A percentile compares a stretch with the other conserved stretches of the same genome.
These are phyloP conservation scores for Boletus vinaceobasis DNA, from an alignment of 768 basidiomycete species.

Conservation along the genomic window DNA sequence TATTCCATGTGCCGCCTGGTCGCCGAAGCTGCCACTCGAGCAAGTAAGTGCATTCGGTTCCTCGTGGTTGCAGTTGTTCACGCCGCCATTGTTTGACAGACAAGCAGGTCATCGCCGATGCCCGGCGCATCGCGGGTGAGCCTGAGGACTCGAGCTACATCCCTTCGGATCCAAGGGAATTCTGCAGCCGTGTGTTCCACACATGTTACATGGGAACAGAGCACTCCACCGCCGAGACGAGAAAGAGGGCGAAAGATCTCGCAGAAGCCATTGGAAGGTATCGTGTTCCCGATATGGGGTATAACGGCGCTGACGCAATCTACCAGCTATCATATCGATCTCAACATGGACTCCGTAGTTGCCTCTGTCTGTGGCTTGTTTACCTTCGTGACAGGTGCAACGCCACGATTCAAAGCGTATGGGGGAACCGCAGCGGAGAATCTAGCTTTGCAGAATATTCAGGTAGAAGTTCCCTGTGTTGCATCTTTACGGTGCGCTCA, in stretches of 20 bases:
- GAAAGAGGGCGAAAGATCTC: constrained; percentile 81
- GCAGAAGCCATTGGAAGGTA: constrained; percentile 89
- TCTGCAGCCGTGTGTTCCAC: constrained; percentile 85
- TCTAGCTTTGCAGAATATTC: constrained; percentile 95
- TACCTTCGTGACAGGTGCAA: constrained; percentile 69
- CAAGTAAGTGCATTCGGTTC: constrained; percentile 48
- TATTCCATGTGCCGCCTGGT: constrained; percentile 96
- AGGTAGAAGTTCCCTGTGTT: constrained; percentile 40
- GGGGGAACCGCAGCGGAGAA: constrained; percentile 90
- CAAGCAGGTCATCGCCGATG: constrained; percentile 84
- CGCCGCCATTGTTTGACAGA: constrained; percentile 40
- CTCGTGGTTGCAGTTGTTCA: neutral
- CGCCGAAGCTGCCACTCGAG: constrained; percentile 66
- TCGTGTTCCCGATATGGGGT: constrained; percentile 3
- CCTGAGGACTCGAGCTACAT: constrained; percentile 76
- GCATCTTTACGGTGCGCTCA: neutral
- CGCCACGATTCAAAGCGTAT: constrained; percentile 76
- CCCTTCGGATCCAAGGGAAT: constrained; percentile 85
- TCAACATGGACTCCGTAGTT: constrained; percentile 95
- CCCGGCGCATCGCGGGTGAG: constrained; percentile 84
- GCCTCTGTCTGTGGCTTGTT: constrained; percentile 83
- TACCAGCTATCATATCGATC: constrained; percentile 82
- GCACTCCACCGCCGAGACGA: constrained; percentile 87
- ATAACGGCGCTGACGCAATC: neutral
- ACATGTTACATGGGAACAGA: constrained; percentile 99